Base-by-base conservation (phyloP, 2,329 filamentous ascomycete genomes). In the Fusarium haematococcum region DNA sequence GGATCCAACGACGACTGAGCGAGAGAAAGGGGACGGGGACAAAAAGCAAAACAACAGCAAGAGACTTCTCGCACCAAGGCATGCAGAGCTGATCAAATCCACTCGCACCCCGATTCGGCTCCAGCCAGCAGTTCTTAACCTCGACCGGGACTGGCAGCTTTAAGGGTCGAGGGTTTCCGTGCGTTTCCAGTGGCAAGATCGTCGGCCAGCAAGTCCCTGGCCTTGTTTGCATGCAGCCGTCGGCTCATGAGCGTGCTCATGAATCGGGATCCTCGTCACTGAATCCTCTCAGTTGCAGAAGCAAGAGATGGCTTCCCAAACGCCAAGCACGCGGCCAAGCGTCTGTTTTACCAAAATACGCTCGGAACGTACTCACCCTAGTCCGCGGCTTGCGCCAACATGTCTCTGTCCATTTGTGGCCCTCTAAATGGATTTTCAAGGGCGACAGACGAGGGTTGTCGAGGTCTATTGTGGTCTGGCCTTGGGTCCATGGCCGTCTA, bases 401-500 rank as follows among this genome's bases (percentile, higher is more conserved):
- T 64, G 11, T 37, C 64, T 33, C 52, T 27, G 45, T 67, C 35
- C 52, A 67, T 70, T 67, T 67, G 32, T 67, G 71, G 68, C 61
- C 25, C 30, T 43, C 23, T 33, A 5, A 13, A 48, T 33, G 37
- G 43, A 43, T 27, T 52, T 54, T 27, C 16, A 35, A 23, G 52
- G 52, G 30, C 32, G 41, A 30, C 48, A 33, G 35, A 23, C 45
- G 45, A 62, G 56, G 23, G 56, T 39, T 57, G 27, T 57, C 33
- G 39, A 54, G 52, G 61, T 56, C 52, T 14, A 60, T 65, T 43
- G 45, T 50, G 52, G 63, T 68, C 67, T 69, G 63, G 63, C 63
- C 57, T 65, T 43, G 65, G 63, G 69, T 45, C 73, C 32, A 74
- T 23, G 30, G 43, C 33, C 68, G 61, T 75, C 74, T 68, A 70